Percentiles rank a stretch among this genome's conserved stretches.
phyloP scores from a whole-genome alignment of 2,329 filamentous ascomycete genomes.

The Aspergillus sclerotialis region DNA sequence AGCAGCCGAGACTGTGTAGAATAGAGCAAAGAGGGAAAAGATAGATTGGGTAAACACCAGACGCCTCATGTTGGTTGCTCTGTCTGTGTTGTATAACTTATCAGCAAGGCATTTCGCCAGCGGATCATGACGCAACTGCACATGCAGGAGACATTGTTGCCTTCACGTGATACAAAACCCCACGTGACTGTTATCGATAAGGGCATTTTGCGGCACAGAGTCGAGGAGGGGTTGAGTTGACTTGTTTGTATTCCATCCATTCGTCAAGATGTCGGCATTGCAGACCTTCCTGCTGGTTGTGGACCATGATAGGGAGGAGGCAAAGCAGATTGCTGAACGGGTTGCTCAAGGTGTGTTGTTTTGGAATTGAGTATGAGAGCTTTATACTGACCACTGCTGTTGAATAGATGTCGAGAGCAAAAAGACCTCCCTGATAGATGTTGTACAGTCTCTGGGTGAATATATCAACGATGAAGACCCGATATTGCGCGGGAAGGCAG shows the following conservation, averaged over 20 bases:
- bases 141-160: too few species aligned
- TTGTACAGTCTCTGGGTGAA: conserved; percentile 58
- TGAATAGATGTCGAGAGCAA: conserved; percentile 50
- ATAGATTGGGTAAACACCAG: not conserved
- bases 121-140: conserved; percentile 19
- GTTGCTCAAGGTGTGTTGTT: conserved; percentile 36
- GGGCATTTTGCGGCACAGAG: conserved; percentile 12
- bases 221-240: conserved; percentile 8
- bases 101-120: not conserved
- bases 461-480: conserved; percentile 62
- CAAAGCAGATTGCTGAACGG: conserved; percentile 36
- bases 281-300: conserved; percentile 43
- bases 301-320: conserved; percentile 41
- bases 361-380: conserved; percentile 1
- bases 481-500: conserved; percentile 52
- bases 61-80: conserved; percentile 2
- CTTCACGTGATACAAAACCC: conserved; percentile 6
- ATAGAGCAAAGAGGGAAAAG: conserved; percentile 5
- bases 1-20: conserved; percentile 9
- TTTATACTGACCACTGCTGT: conserved; percentile 10
- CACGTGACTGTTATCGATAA: conserved; percentile 20
- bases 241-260: conserved; percentile 1
- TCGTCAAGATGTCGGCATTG: conserved; percentile 39
- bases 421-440: conserved; percentile 53
- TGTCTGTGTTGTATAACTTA: not conserved